Evolutionary conservation across 2,329 filamentous ascomycete species (phyloP).

Genomic region (Lizonia empirigonia): DNA sequence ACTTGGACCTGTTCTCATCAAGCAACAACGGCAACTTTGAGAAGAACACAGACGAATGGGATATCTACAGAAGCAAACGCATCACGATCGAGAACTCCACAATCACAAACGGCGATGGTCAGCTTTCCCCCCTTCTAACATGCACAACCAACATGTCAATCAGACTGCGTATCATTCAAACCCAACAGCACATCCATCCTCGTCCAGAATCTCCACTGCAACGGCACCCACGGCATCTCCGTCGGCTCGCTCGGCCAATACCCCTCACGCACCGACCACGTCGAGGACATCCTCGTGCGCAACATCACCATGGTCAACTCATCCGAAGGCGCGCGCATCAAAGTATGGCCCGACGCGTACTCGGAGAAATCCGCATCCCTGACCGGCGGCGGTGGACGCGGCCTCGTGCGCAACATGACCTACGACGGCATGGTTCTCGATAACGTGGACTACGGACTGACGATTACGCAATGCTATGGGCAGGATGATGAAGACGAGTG

Average conservation of each 20-base stretch:
- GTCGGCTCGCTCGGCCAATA: constrained; percentile 72
- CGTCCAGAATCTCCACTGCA: constrained; percentile 68
- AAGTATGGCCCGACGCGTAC: constrained; percentile 62
- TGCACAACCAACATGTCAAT: neutral
- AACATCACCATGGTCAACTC: constrained; percentile 37
- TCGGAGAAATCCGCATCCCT: constrained; percentile 61
- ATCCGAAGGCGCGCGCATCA: constrained; percentile 17
- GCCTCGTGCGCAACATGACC: constrained; percentile 67
- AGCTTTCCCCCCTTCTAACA: neutral
- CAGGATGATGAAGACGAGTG: constrained; percentile 48
- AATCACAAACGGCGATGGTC: constrained; percentile 56
- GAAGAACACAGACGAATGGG: constrained; percentile 52
- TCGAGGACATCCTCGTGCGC: constrained; percentile 64
- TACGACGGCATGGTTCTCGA: constrained; percentile 64
- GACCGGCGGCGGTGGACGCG: constrained; percentile 65
- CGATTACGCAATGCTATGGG: constrained; percentile 66
- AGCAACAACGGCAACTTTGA: constrained; percentile 21
- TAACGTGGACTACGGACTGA: constrained; percentile 67
- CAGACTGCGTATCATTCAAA: constrained; percentile 69
- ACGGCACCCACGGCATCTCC: constrained; percentile 70
- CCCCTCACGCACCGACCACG: constrained; percentile 64
- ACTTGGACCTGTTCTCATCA: constrained; percentile 15
- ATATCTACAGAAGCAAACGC: constrained; percentile 62
- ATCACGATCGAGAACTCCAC: constrained; percentile 67
- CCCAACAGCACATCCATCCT: constrained; percentile 70